A percentile compares a stretch with the other conserved stretches of the same genome.
Conservation (phyloP, 176 grass and related monocot species). For the Tuctoria greenei region DNA sequence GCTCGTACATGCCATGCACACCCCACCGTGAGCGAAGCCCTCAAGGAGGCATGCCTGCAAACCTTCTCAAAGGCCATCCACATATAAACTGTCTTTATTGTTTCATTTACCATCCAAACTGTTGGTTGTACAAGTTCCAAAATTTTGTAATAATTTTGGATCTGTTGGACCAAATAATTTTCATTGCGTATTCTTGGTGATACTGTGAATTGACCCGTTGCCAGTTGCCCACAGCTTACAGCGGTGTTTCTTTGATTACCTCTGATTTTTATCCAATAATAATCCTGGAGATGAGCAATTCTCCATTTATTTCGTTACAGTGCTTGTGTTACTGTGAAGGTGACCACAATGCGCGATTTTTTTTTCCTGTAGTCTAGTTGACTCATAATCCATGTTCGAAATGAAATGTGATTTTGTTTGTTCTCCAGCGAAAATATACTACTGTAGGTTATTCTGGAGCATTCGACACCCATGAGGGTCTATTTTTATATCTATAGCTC, state of each 20-base stretch:
- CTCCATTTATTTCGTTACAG: too few relatives aligned
- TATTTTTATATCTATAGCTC: too few relatives aligned
- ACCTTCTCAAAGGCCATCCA: slow-evolving; percentile 92
- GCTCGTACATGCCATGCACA: slow-evolving; percentile 94
- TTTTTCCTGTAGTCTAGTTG: too few relatives aligned
- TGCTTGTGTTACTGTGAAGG: too few relatives aligned
- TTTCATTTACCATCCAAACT: slow-evolving; percentile 30
- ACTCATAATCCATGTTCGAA: too few relatives aligned
- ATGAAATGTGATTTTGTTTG: too few relatives aligned
- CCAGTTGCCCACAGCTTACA: slow-evolving; percentile 3
- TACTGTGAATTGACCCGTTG: slow-evolving; percentile 20
- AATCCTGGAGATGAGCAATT: too few relatives aligned
- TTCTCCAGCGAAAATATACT: too few relatives aligned
- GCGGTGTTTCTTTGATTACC: background rate
- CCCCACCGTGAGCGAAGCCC: slow-evolving; percentile 91
- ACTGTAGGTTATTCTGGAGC: too few relatives aligned
- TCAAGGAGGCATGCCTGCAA: slow-evolving; percentile 95
- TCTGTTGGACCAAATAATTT: background rate
- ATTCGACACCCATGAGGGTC: too few relatives aligned
- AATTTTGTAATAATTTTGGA: slow-evolving; percentile 47
- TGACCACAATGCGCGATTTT: too few relatives aligned
- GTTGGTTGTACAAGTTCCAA: slow-evolving; percentile 32
- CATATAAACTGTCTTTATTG: slow-evolving; percentile 44
- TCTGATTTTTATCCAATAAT: background rate
- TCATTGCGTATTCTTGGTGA: background rate